These are phyloP conservation scores for Pseudocercospora ulei DNA, from an alignment of 2,329 filamentous ascomycete species.

Conservation along the genomic window DNA sequence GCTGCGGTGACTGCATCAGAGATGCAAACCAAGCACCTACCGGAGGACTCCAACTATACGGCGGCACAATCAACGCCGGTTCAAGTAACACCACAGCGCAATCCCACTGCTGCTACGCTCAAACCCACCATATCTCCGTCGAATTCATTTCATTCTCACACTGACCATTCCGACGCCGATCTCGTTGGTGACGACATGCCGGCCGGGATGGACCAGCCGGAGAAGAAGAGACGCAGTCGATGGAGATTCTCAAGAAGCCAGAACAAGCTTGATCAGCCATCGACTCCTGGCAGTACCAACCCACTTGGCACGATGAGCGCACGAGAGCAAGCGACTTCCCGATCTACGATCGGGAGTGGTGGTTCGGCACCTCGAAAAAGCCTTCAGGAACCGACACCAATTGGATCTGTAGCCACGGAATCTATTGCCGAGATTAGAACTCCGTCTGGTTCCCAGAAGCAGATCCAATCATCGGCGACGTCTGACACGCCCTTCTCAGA, in stretches of 20 bases:
- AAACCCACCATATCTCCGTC: constrained; percentile 63
- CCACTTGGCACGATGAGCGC: constrained; percentile 29
- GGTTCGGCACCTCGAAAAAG: constrained; percentile 27
- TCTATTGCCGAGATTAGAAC: constrained; percentile 11
- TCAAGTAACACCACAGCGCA: constrained; percentile 70
- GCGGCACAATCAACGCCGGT: constrained; percentile 42
- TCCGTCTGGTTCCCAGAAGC: constrained; percentile 15
- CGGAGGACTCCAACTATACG: constrained; percentile 39
- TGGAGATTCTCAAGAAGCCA: constrained; percentile 54
- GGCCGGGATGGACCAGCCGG: constrained; percentile 24
- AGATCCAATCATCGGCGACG: constrained; percentile 20
- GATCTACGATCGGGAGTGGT: constrained; percentile 30
- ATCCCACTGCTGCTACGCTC: constrained; percentile 50
- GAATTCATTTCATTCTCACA: constrained; percentile 65
- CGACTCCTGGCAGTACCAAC: constrained; percentile 22
- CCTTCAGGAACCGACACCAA: constrained; percentile 28
- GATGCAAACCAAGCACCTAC: constrained; percentile 6
- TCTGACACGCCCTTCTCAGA: constrained; percentile 32
- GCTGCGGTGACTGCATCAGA: constrained; percentile 2
- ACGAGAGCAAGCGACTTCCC: constrained; percentile 29
- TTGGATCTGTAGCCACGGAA: constrained; percentile 21
- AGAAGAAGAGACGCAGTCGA: constrained; percentile 61
- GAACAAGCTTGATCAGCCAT: constrained; percentile 28
- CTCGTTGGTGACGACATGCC: constrained; percentile 53
- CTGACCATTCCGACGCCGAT: constrained; percentile 73